Conservation (phyloP, 2,329 filamentous ascomycete genomes). For the Rutstroemia sydowiana region DNA sequence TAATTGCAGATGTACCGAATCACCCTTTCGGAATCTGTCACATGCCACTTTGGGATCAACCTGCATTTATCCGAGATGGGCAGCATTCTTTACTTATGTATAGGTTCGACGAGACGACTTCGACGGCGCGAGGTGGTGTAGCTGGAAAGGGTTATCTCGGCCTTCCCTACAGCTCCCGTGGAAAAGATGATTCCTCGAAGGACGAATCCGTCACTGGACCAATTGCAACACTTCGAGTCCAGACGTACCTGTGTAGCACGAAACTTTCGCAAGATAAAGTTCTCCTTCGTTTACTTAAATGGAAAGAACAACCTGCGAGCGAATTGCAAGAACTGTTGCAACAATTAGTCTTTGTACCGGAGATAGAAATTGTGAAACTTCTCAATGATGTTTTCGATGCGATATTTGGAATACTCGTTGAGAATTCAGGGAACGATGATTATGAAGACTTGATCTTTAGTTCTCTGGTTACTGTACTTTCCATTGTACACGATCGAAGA, state of each 20-base stretch:
- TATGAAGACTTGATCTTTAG: slow-evolving; percentile 91
- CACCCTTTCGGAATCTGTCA: slow-evolving; percentile 87
- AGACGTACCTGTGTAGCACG: slow-evolving; percentile 90
- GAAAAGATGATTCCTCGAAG: slow-evolving; percentile 58
- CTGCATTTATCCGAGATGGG: slow-evolving; percentile 84
- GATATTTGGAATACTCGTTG: slow-evolving; percentile 83
- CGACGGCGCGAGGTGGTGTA: slow-evolving; percentile 52
- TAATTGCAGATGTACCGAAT: slow-evolving; percentile 76
- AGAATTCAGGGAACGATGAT: slow-evolving; percentile 84
- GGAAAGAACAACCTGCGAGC: slow-evolving; percentile 68
- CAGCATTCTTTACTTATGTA: slow-evolving; percentile 76
- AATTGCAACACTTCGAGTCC: slow-evolving; percentile 69
- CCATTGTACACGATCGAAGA: slow-evolving; percentile 87
- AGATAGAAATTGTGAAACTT: slow-evolving; percentile 96
- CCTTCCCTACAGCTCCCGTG: slow-evolving; percentile 68
- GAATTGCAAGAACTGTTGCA: slow-evolving; percentile 69
- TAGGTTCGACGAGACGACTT: slow-evolving; percentile 85
- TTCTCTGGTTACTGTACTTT: slow-evolving; percentile 79
- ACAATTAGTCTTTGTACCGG: slow-evolving; percentile 84
- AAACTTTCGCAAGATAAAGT: slow-evolving; percentile 87
- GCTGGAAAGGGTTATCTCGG: slow-evolving; percentile 77
- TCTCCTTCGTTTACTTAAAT: slow-evolving; percentile 75
- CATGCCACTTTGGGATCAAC: slow-evolving; percentile 87
- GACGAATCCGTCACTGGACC: slow-evolving; percentile 70
- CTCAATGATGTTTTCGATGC: slow-evolving; percentile 83